Base-by-base conservation (phyloP, 768 basidiomycete species). In the Chalciporus sphaerocephalus region DNA sequence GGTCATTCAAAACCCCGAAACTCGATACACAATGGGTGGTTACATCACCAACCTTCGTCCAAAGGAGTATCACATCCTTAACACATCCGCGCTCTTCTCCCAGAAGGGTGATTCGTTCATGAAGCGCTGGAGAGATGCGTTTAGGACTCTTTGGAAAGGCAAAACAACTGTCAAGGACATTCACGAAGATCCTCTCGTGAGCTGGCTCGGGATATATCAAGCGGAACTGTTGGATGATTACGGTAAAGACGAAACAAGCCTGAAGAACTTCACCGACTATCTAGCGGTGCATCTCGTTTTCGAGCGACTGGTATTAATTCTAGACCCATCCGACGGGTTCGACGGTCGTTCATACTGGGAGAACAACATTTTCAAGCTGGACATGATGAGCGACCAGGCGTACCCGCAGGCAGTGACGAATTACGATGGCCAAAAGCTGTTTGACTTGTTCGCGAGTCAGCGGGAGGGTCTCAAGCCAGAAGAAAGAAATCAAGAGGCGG, bases 401-500 rank as follows among this genome's bases (percentile, higher is more conserved):
- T 44, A 36, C 8, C 9, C 34, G 10, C 42, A 44, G 34, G 34
- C 35, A 24, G 34, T 27, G 18, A 43, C 42, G 15, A 21, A 36
- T 17, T 43, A 43, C 18, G 24, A 43, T 2, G 42, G 42, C n/a
- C 34, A 36, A 24, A 43, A 18, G 24, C 16, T 43, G 5, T 43
- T 43, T 20, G 42, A 43, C 42, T 43, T 43, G 42, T 43, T 43
- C 34, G 42, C 42, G 18, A 43, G 42, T 27, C 42, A 43, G 20
- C 42, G 42, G 10, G 42, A 43, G 24, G 42, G 42, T 7, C 18
- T 43, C 23, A 34, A 36, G 12, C 17, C 23, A 15, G 17, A 43
- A 13, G 33, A 43, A 17, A 17, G 42, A 43, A 43, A 43, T 35
- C 42, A 36, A 11, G 42, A 43, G 42, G 42, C 42, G 17, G 42